These are phyloP conservation scores for Paracoccidioides lutzii DNA, from an alignment of 2,329 filamentous ascomycete genomes.

Conservation along the genomic window DNA sequence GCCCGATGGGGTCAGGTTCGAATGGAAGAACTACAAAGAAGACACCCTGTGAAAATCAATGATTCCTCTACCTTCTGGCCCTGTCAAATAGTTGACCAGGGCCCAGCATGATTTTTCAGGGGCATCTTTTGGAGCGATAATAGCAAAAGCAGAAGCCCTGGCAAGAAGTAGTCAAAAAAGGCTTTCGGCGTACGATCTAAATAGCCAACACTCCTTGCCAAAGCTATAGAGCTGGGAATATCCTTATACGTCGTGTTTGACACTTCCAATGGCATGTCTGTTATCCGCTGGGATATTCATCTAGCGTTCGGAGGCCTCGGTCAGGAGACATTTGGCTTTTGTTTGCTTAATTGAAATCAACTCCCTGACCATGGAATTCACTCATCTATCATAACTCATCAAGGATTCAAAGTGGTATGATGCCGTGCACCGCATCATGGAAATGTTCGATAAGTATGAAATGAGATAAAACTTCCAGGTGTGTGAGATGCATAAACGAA, in stretches of 20 bases:
- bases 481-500: conserved; percentile 24
- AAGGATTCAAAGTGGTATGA: conserved; percentile 27
- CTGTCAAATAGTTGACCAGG: conserved; percentile 14
- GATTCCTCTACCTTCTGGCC: conserved; percentile 14
- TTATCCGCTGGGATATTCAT: conserved; percentile 14
- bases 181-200: conserved; percentile 43
- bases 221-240: conserved; percentile 42
- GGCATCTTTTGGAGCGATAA: conserved; percentile 17
- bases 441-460: conserved; percentile 23
- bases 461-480: conserved; percentile 24
- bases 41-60: conserved; percentile 14
- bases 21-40: conserved; percentile 1
- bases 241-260: conserved; percentile 38
- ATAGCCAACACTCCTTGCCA: conserved; percentile 37
- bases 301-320: conserved; percentile 11
- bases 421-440: conserved; percentile 24
- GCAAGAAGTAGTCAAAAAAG: conserved; percentile 35
- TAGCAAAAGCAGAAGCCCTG: conserved; percentile 27
- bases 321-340: conserved; percentile 16
- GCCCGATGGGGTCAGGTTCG: not conserved
- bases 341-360: conserved; percentile 26
- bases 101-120: conserved; percentile 17
- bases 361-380: conserved; percentile 30
- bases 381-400: conserved; percentile 28
- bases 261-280: conserved; percentile 17